Evolutionary conservation across 140 eudicot species (phyloP).

Genomic region (Bidens hawaiensis): DNA sequence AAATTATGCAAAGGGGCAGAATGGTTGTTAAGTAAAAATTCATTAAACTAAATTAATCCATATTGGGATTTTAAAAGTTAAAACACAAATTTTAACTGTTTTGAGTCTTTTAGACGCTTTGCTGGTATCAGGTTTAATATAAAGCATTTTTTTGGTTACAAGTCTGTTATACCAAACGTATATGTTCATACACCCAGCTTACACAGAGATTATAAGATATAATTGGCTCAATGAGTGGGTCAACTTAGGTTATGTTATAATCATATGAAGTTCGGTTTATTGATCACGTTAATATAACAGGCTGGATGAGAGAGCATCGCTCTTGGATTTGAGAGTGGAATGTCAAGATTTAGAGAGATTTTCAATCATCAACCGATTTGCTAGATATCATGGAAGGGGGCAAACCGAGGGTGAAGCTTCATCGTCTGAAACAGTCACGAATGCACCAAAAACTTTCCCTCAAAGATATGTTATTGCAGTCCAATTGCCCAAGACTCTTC

Average conservation of each 20-base stretch:
- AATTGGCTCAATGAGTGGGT: no score
- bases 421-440: constrained; percentile 45
- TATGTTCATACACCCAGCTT: no score
- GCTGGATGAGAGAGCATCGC: constrained; percentile 62
- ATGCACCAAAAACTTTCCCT: constrained; percentile 39
- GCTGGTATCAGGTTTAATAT: no score
- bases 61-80: no score
- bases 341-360: constrained; percentile 82
- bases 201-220: no score
- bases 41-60: no score
- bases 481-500: constrained; percentile 67
- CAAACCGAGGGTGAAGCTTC: constrained; percentile 62
- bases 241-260: no score
- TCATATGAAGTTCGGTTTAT: not conserved
- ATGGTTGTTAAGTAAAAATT: no score
- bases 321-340: constrained; percentile 74
- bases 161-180: no score
- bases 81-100: not conserved
- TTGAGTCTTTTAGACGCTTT: no score
- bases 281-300: constrained; percentile 34
- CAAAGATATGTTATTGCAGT: constrained; percentile 72
- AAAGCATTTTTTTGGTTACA: no score
- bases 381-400: constrained; percentile 76
- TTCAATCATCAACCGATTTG: constrained; percentile 75
- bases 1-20: no score